Conservation (phyloP, 176 grass and related monocot genomes). For the barley (Hordeum vulgare) region MorexV3_pseudomolecules_assembly NC_058524.1:617827892-617828391, state of each 20-base stretch:
- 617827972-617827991: conserved; percentile 38
- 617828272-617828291: not conserved
- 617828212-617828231: not conserved
- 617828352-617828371: too few species aligned
- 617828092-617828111: not conserved
- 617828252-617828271: not conserved
- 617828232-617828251: not conserved
- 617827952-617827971: conserved; percentile 25
- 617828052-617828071: not conserved
- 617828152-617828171: not conserved
- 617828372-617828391: too few species aligned
- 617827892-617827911: conserved; percentile 15
- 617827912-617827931: conserved; percentile 37
- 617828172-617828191: not conserved
- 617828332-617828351: too few species aligned
- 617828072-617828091: not conserved
- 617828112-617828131: not conserved
- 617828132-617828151: not conserved
- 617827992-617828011: conserved; percentile 36
- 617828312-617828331: too few species aligned
- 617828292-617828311: not conserved
- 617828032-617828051: not conserved
- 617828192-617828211: not conserved
- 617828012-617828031: conserved; percentile 20
- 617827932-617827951: conserved; percentile 33